phyloP scores from a whole-genome alignment of 805 yeast genomes.

The Candida vartiovaarae region DNA sequence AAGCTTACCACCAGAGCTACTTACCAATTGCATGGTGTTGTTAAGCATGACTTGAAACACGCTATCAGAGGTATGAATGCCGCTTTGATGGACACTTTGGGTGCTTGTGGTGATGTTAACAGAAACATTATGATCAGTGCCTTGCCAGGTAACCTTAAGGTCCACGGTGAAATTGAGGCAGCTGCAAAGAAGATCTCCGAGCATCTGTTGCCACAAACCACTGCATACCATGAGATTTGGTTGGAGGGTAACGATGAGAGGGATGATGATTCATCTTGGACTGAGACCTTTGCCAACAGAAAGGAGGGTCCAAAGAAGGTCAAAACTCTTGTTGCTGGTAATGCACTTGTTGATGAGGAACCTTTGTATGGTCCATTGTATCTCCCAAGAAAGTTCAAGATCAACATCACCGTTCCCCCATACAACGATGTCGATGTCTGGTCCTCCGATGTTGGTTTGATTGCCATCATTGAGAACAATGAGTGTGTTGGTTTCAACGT shows the following conservation, averaged over 20 bases:
- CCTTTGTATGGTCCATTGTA: conserved; percentile 84
- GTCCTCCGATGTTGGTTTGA: conserved; percentile 90
- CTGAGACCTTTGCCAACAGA: conserved; percentile 56
- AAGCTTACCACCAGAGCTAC: conserved; percentile 96
- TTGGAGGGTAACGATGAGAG: conserved; percentile 74
- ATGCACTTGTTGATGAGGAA: conserved; percentile 74
- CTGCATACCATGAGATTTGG: conserved; percentile 98
- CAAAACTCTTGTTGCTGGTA: conserved; percentile 81
- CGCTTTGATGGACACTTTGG: conserved; percentile 85
- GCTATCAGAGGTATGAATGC: conserved; percentile 91
- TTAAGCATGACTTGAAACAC: conserved; percentile 82
- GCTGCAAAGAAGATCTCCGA: conserved; percentile 66
- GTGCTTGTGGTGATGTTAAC: conserved; percentile 98
- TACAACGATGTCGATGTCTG: conserved; percentile 94
- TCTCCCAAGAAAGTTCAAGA: conserved; percentile 92
- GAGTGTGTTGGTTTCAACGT: conserved; percentile 76
- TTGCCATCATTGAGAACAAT: conserved; percentile 69
- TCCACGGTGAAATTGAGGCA: conserved; percentile 68
- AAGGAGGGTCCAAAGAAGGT: conserved; percentile 72
- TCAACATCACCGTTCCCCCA: conserved; percentile 93
- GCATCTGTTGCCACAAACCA: conserved; percentile 79
- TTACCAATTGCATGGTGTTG: conserved; percentile 91
- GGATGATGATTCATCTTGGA: conserved; percentile 58
- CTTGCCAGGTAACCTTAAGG: conserved; percentile 75
- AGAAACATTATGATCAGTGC: conserved; percentile 93